Evolutionary conservation across 2,329 filamentous ascomycete species (phyloP), one percentile per base, ranked within the genome.

Genomic region (Phaeosphaeriaceae sp.): DNA sequence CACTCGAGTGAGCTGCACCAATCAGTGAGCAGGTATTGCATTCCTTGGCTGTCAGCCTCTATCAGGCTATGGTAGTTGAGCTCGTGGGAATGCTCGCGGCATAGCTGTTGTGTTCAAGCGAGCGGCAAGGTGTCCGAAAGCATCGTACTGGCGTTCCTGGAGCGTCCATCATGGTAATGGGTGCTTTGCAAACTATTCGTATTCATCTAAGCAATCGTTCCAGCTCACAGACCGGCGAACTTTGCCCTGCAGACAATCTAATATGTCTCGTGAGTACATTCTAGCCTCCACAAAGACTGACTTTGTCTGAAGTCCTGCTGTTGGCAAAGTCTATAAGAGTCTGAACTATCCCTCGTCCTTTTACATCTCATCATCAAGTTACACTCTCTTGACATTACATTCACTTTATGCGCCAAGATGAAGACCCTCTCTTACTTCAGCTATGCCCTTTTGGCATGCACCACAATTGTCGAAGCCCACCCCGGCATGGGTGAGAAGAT

Each of bases 401-500:
- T 56, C 15, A 10, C 45, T 50, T 48, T 19, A 22, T 20, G 11
- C 7, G 20, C 11, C 33, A 54, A 53, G 17, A 65, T 61, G 57
- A 60, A 53, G 47, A 41, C 51, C 41, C 24, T 63, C 17, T 59
- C 54, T 10, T 60, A 62, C 44, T 54, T 71, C 7, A 61, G 59
- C 47, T 66, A 69, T 64, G 63, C 54, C 7, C 60, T 71, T 17
- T 45, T 69, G 7, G 57, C 58, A 33, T 61, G 52, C 42, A 20
- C 62, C 17, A 51, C 63, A 3, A 24, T 61, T 19, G 47, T 58
- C 1, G 50, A 64, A 31, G 68, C 72, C 44, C 66, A 74, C 25
- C 72, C 71, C n/a, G 71, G 71, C 24, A 75, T 75, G 71, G 63
- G 60, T 13, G 66, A 67, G 2, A 60, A 67, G 3, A 60, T 73